Evolutionary conservation across 1,139 yeast species (phyloP), one percentile per base, ranked within the genome.

Genomic region (Zygosaccharomyces pseudobailii): DNA sequence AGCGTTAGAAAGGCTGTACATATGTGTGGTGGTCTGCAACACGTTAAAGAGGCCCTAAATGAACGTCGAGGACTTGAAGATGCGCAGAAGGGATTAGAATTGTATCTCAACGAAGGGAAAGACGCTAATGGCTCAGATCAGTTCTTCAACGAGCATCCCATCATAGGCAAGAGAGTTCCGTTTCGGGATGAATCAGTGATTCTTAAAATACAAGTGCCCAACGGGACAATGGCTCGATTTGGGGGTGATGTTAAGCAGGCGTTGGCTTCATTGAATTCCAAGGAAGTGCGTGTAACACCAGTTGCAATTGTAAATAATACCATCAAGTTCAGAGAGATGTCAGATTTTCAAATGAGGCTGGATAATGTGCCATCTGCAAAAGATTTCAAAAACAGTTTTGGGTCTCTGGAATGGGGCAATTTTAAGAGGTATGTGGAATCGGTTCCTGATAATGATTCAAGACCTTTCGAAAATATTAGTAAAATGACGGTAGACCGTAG

Each of bases 271-370:
- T 47, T 61, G 9, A 52, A 56, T 17, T 34, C 53, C 20, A 61
- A 61, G 3, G 59, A 70, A 4, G 74, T 74, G 44, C 69, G 67
- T 24, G 74, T 77, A 1, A 71, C 72, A 42, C 92, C 96, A 0
- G 74, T 79, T 5, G 92, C 84, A 0, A 75, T 88, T 17, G 73
- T 89, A 21, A 80, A 82, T 56, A 78, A 80, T 51, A 85, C 85
- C 17, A 84, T 81, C 58, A 78, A 87, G 55, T 92, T 90, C 65
- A 77, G 96, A 56, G 88, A 87, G 49, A 79, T 92, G 73, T 82
- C 92, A 1, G 98, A 92, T 67, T 92, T 88, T 63, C 98, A 90
- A 63, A 78, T 80, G 52, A 71, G 77, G 30, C 78, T 90, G 19
- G 77, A 76, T 46, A 75, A 79, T 54, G 84, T 86, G 10, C 61